These are phyloP conservation scores for Alternaria ventricosa DNA, from an alignment of 2,329 filamentous ascomycete species.

Conservation along the genomic window DNA sequence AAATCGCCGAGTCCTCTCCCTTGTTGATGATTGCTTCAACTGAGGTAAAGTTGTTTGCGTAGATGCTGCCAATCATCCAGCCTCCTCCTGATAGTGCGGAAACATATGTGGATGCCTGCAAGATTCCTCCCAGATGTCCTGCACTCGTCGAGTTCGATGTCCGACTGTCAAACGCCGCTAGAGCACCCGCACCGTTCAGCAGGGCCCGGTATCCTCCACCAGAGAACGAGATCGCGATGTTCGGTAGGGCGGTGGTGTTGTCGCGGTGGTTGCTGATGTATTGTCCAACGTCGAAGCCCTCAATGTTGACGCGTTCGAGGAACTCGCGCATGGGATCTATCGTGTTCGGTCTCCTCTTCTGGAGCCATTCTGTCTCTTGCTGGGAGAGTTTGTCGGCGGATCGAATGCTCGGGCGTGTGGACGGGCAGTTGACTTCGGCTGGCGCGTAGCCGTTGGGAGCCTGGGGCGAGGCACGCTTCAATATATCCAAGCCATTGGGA, in stretches of 20 bases:
- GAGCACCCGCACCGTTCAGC: slow-evolving; percentile 79
- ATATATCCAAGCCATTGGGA: slow-evolving; percentile 24
- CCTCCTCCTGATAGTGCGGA: slow-evolving; percentile 81
- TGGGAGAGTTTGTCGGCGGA: slow-evolving; percentile 67
- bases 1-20: slow-evolving; percentile 57
- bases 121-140: slow-evolving; percentile 78
- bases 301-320: slow-evolving; percentile 73
- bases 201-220: slow-evolving; percentile 89
- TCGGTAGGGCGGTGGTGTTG: slow-evolving; percentile 66
- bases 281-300: slow-evolving; percentile 74
- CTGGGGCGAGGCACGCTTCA: slow-evolving; percentile 58
- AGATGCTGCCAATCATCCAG: slow-evolving; percentile 85
- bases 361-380: slow-evolving; percentile 77
- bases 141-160: slow-evolving; percentile 65
- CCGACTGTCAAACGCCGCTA: slow-evolving; percentile 80
- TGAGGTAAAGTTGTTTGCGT: slow-evolving; percentile 77
- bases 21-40: slow-evolving; percentile 63
- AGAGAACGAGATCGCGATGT: slow-evolving; percentile 78
- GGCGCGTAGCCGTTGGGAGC: slow-evolving; percentile 76
- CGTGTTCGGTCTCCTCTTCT: slow-evolving; percentile 73
- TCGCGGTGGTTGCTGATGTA: slow-evolving; percentile 70
- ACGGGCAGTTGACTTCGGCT: slow-evolving; percentile 70
- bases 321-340: slow-evolving; percentile 77
- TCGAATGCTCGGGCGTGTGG: slow-evolving; percentile 72
- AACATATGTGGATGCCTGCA: slow-evolving; percentile 83